Conservation (phyloP, 2,329 filamentous ascomycete genomes). For the Mycosphaerella arachidis region DNA sequence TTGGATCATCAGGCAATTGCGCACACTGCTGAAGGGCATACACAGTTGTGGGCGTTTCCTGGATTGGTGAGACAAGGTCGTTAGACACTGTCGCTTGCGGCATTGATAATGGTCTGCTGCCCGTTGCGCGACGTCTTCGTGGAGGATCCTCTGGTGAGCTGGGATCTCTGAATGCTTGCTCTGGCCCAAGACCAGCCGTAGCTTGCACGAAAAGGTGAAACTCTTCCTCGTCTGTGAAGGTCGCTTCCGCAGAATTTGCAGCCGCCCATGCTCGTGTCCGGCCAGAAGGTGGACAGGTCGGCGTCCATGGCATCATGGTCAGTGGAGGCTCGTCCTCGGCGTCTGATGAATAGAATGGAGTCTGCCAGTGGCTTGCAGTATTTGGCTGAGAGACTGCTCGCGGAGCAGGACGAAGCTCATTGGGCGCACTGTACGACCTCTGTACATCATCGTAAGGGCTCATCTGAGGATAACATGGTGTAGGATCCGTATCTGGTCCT, state of each 20-base stretch:
- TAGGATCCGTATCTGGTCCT: conserved; percentile 3
- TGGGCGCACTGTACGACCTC: conserved; percentile 8
- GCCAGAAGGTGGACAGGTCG: conserved; percentile 19
- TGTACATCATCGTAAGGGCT: conserved; percentile 20
- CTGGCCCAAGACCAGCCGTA: conserved; percentile 30
- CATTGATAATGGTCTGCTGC: background rate
- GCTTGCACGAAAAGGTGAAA: conserved; percentile 32
- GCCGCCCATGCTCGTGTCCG: conserved; percentile 12
- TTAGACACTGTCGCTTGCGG: background rate
- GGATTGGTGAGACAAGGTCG: conserved; percentile 19
- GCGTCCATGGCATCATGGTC: conserved; percentile 13
- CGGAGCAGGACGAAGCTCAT: conserved; percentile 8
- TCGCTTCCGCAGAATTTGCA: conserved; percentile 17
- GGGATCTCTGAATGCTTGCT: conserved; percentile 14
- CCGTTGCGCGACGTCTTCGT: background rate
- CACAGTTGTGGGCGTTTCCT: conserved; percentile 26
- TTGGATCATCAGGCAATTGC: conserved; percentile 15
- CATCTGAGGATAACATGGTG: conserved; percentile 24
- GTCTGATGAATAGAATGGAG: conserved; percentile 1
- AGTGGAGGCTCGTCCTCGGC: conserved; percentile 8
- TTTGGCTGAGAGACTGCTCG: conserved; percentile 28
- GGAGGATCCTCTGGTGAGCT: conserved; percentile 3
- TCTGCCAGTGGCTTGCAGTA: conserved; percentile 16
- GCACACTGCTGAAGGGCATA: conserved; percentile 26
- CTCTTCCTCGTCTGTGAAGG: conserved; percentile 29